Evolutionary conservation across 2,329 filamentous ascomycete genomes (phyloP).

Genomic region (Microascus cirrosus): DNA sequence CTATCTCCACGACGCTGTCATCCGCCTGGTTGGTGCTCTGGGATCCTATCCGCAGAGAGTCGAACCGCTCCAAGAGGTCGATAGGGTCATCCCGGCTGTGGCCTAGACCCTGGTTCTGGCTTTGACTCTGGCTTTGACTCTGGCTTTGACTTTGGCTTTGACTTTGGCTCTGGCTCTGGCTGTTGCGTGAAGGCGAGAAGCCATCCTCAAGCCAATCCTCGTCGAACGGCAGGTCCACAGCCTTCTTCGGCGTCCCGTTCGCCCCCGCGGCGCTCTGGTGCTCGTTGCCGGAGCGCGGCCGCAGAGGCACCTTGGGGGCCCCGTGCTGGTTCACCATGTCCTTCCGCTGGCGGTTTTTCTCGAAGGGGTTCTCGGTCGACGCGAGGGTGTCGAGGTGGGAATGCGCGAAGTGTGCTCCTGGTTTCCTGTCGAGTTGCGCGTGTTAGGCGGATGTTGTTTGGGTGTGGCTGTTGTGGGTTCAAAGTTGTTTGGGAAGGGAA

Average conservation of each 20-base stretch:
- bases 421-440: neutral
- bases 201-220: slow-evolving; percentile 4
- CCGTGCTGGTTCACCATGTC: slow-evolving; percentile 36
- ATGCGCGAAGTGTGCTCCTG: slow-evolving; percentile 5
- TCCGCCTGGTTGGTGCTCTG: slow-evolving; percentile 6
- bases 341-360: slow-evolving; percentile 1
- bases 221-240: slow-evolving; percentile 6
- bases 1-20: slow-evolving; percentile 8
- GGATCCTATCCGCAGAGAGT: slow-evolving; percentile 8
- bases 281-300: slow-evolving; percentile 21
- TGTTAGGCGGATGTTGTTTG: neutral
- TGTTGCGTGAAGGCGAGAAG: slow-evolving; percentile 12
- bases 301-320: slow-evolving; percentile 30
- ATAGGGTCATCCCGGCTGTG: slow-evolving; percentile 5
- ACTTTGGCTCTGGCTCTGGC: neutral
- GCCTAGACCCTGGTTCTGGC: neutral
- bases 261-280: slow-evolving; percentile 19
- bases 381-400: slow-evolving; percentile 8
- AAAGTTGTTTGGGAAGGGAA: neutral
- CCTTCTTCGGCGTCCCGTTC: slow-evolving; percentile 14
- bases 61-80: slow-evolving; percentile 8
- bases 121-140: slow-evolving; percentile 6
- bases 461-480: neutral
- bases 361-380: slow-evolving; percentile 6
- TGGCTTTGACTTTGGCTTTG: neutral